These are phyloP conservation scores for Cruciata laevipes DNA, from an alignment of 257 asterid genomes.

Conservation along the genomic window DNA sequence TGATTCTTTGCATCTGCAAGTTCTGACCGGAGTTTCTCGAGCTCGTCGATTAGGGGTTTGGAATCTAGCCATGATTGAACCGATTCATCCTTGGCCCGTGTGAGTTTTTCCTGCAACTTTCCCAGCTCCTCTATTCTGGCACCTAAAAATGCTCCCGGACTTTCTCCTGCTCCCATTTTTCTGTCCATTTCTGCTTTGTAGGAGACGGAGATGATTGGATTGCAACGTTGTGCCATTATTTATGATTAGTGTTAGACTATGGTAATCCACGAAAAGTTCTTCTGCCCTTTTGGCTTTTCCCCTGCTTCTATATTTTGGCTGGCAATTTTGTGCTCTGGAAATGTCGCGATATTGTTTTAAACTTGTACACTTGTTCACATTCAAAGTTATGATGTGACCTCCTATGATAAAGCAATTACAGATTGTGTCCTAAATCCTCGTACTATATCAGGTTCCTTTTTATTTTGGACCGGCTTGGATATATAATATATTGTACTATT, in stretches of 20 bases:
- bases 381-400: conserved; percentile 1
- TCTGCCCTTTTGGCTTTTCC: not conserved
- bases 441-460: too few relatives aligned
- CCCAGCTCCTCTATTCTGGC: conserved; percentile 32
- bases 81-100: conserved; percentile 52
- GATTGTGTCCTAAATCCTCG: too few relatives aligned
- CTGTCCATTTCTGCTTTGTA: conserved; percentile 9
- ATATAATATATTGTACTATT: too few relatives aligned
- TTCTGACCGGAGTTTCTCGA: conserved; percentile 48
- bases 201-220: not conserved
- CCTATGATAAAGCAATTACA: not conserved
- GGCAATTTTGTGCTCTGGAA: conserved; percentile 5
- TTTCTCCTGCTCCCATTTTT: conserved; percentile 9
- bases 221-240: not conserved
- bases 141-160: not conserved
- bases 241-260: not conserved
- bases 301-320: not conserved
- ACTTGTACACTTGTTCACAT: not conserved
- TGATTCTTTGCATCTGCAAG: conserved; percentile 24
- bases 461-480: not conserved
- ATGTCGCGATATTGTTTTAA: not conserved
- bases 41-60: conserved; percentile 51
- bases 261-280: not conserved
- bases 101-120: conserved; percentile 31
- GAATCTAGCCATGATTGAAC: conserved; percentile 64